These are phyloP conservation scores for Gracilaria vermiculophylla DNA, from an alignment of 23 red algal species.

Conservation along the genomic window DNA sequence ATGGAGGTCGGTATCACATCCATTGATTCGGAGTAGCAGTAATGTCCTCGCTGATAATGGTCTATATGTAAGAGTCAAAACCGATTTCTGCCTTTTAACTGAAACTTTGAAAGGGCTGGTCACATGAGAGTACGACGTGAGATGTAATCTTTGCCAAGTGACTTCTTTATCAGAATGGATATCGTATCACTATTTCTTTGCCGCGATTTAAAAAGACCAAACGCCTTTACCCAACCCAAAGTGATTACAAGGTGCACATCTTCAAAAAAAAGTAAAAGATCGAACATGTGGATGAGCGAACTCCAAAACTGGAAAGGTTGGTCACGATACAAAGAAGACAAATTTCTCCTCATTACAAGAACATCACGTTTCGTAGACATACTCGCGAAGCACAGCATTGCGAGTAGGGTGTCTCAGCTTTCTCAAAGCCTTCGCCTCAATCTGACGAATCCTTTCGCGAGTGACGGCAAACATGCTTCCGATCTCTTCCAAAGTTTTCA, in stretches of 20 bases:
- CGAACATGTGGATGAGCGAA: background rate
- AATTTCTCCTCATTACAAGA: background rate
- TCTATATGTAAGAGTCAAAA: no score
- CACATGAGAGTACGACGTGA: background rate
- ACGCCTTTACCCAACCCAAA: background rate
- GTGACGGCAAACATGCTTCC: slow-evolving; percentile 79
- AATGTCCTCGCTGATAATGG: no score
- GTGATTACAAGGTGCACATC: background rate
- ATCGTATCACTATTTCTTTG: background rate
- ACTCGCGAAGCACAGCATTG: slow-evolving; percentile 83
- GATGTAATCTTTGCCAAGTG: background rate
- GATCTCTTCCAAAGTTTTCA: slow-evolving; percentile 90
- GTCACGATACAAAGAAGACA: background rate
- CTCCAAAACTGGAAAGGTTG: slow-evolving; percentile 8
- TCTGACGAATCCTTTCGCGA: slow-evolving; percentile 89
- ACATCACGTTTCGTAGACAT: slow-evolving; percentile 61
- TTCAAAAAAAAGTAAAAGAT: background rate
- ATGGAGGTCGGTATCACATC: no score
- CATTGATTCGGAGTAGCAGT: no score
- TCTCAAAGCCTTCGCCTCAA: slow-evolving; percentile 92
- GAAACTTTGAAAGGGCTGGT: background rate
- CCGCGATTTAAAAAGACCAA: background rate
- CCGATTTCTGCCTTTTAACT: no score
- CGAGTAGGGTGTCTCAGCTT: slow-evolving; percentile 91
- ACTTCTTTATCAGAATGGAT: background rate